Percentiles rank a stretch among this genome's conserved stretches.
These are phyloP conservation scores for Mollisiaceae sp. DNA, from an alignment of 2,329 filamentous ascomycete genomes.

Conservation along the genomic window DNA sequence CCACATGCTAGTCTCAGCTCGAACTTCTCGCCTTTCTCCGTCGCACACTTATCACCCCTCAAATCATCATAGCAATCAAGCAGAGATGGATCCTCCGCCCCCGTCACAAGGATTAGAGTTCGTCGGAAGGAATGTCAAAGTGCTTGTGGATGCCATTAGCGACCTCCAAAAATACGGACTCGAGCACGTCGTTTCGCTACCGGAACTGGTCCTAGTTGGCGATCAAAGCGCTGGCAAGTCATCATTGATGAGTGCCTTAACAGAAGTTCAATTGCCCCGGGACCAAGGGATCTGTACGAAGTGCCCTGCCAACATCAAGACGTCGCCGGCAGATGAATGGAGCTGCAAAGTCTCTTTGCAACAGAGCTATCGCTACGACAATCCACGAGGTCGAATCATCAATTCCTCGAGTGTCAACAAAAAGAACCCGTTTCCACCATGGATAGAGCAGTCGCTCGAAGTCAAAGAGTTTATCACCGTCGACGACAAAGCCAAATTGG, in stretches of 20 bases:
- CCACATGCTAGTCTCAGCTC: not conserved
- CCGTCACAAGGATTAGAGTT: conserved; percentile 47
- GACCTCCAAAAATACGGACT: conserved; percentile 76
- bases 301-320: conserved; percentile 80
- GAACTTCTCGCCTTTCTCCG: not conserved
- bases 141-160: conserved; percentile 68
- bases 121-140: conserved; percentile 67
- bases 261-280: conserved; percentile 73
- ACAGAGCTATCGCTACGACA: conserved; percentile 64
- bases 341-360: conserved; percentile 71
- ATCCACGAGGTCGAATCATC: conserved; percentile 24
- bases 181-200: conserved; percentile 68
- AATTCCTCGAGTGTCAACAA: conserved; percentile 13
- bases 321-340: conserved; percentile 64
- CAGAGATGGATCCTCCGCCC: conserved; percentile 1
- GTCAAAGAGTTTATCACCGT: conserved; percentile 68
- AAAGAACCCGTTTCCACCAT: conserved; percentile 64
- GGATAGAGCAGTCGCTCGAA: conserved; percentile 54
- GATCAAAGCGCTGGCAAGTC: conserved; percentile 88
- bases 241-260: conserved; percentile 65
- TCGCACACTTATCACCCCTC: too few relatives aligned
- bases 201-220: conserved; percentile 82
- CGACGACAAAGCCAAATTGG: conserved; percentile 64
- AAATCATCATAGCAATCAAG: not conserved
- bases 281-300: conserved; percentile 77